Base-by-base conservation (phyloP, 1,284 basidiomycete genomes). In the Sanghuangporus weigelae region DNA sequence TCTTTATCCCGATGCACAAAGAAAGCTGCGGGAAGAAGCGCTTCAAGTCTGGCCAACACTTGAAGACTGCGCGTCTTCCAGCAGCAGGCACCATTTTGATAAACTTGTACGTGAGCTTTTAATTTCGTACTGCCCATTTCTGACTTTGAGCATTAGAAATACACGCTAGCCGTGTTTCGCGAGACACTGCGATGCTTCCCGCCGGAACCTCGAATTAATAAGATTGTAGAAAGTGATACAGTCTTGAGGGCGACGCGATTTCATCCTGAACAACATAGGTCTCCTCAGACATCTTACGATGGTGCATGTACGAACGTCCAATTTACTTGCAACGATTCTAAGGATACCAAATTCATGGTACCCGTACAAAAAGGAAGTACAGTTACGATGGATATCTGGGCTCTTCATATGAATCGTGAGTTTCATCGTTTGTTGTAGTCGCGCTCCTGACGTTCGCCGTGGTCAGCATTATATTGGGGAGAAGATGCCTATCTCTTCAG, bases 391-490 rank as follows among this genome's bases (percentile, higher is more conserved):
- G 80, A 83, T 65, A 68, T 78, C 21, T 71, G 73, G 68, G 77
- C 63, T 11, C 54, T 78, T 31, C 76, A 81, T 64, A 66, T 68
- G 65, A 78, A 74, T 63, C 67, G 77, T 76, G 56, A 64, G 73
- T 68, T 14, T 4, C 44, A 16, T 26, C 48, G 35, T 36, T 49
- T 46, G 48, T 16, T 1, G 23, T 36, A 36, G 8, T n/a, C 31
- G 10, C 53, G 7, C 6, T 7, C 36, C 12, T 12, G 10, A 12
- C 11, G 19, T 14, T 35, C 31, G 14, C 12, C 5, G 26, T 8
- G 12, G 26, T 31, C 55, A 75, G 74, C 74, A 11, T 48, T 77
- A 31, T 68, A 73, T 36, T 84, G 79, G 77, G 81, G 82, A 14
- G 56, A 64, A 2, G 82, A 84, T 56, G 73, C 72, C 0, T 70